Evolutionary conservation across 768 basidiomycete genomes (phyloP).

Genomic region (Saitozyma sp.): DNA sequence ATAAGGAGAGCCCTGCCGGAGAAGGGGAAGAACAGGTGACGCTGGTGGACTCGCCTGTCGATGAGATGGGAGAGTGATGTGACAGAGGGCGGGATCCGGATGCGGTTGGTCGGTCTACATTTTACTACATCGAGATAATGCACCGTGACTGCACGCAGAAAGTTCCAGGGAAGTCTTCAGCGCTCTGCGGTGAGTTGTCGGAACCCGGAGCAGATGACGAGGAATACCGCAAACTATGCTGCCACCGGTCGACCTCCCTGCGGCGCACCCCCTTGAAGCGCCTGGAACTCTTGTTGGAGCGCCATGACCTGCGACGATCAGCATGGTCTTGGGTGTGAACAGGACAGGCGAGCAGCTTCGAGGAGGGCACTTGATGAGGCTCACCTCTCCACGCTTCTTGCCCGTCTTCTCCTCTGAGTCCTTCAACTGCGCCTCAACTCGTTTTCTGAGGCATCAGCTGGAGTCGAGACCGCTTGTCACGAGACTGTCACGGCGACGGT

Average conservation of each 20-base stretch:
- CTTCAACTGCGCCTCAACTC: slow-evolving; percentile 77
- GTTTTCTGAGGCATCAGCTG: slow-evolving; percentile 58
- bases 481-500: too few species aligned
- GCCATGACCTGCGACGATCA: slow-evolving; percentile 33
- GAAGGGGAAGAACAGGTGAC: slow-evolving; percentile 9
- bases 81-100: too few species aligned
- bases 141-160: too few species aligned
- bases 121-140: too few species aligned
- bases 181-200: too few species aligned
- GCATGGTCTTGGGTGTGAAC: not conserved
- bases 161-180: too few species aligned
- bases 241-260: slow-evolving; percentile 3
- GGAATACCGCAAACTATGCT: not conserved
- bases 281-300: slow-evolving; percentile 41
- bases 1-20: not conserved
- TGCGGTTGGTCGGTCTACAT: too few species aligned
- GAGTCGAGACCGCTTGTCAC: not conserved
- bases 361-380: slow-evolving; percentile 14
- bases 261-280: slow-evolving; percentile 19
- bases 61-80: too few species aligned
- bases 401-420: slow-evolving; percentile 74
- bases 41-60: slow-evolving; percentile 6
- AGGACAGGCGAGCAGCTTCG: not conserved
- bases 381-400: slow-evolving; percentile 78
- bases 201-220: too few species aligned